Conservation (phyloP, 108 stramenopile genomes). For the Stephanodiscus triporus region DNA sequence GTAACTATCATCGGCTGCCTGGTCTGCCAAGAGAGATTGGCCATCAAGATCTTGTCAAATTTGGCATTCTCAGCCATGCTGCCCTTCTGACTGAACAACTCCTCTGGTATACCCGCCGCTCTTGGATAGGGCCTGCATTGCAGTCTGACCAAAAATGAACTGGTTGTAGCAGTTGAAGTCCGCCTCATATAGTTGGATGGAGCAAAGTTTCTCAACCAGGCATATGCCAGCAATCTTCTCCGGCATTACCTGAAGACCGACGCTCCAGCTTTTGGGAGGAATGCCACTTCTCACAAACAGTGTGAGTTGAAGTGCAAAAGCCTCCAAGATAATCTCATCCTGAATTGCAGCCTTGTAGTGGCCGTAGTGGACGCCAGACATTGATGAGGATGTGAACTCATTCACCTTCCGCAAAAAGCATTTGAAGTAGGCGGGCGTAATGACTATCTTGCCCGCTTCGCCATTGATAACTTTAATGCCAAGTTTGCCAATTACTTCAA, state of each 20-base stretch:
- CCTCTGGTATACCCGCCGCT: not conserved
- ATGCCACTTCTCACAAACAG: not conserved
- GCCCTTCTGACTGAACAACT: no score
- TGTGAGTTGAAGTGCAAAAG: not conserved
- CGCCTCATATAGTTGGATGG: constrained; percentile 1
- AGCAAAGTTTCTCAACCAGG: not conserved
- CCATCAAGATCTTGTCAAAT: not conserved
- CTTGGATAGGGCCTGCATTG: not conserved
- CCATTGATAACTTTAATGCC: not conserved
- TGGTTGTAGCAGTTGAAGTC: constrained; percentile 4
- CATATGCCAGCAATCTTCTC: not conserved
- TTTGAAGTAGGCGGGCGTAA: not conserved
- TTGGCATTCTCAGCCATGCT: no score
- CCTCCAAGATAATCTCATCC: not conserved
- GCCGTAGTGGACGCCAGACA: not conserved
- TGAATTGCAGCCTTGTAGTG: not conserved
- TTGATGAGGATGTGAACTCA: not conserved
- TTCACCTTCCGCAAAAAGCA: not conserved
- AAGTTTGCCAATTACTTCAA: not conserved
- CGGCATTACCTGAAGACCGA: not conserved
- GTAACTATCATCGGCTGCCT: no score
- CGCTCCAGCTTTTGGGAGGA: not conserved
- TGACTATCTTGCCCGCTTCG: not conserved
- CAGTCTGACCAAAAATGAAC: not conserved
- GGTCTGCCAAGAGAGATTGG: not conserved